phyloP scores from a whole-genome alignment of 257 asterid species.

The Plectranthus barbatus region DNA sequence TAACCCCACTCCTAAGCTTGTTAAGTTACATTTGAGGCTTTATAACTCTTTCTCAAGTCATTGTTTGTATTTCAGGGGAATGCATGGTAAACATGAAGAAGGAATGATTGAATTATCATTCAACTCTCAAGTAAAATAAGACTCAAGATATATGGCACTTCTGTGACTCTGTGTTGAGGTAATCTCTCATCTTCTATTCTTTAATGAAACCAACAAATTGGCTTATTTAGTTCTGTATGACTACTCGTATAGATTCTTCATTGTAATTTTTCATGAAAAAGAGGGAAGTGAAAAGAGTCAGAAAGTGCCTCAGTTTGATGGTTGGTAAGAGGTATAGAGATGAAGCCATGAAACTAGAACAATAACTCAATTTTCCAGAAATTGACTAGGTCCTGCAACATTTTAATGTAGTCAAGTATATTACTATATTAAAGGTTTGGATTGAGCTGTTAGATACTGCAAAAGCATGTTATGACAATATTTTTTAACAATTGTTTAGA shows the following conservation, averaged over 20 bases:
- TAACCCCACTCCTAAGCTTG: not conserved
- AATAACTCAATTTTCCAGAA: not conserved
- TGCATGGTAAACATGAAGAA: constrained; percentile 25
- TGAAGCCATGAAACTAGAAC: too few species aligned
- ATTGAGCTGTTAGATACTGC: too few species aligned
- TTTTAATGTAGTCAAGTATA: too few species aligned
- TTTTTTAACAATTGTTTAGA: too few species aligned
- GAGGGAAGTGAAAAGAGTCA: too few species aligned
- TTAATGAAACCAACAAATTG: not conserved
- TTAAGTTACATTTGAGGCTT: not conserved
- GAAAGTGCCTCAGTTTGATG: not conserved
- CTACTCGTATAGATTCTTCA: too few species aligned
- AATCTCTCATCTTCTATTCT: constrained; percentile 13
- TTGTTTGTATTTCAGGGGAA: constrained; percentile 28
- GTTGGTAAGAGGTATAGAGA: not conserved
- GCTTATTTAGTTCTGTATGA: not conserved
- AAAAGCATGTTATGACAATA: too few species aligned
- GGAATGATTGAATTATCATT: constrained; percentile 59
- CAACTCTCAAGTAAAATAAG: constrained; percentile 74
- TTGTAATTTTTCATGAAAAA: too few species aligned
- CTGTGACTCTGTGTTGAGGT: constrained; percentile 88
- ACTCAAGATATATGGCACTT: constrained; percentile 96
- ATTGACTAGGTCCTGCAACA: not conserved
- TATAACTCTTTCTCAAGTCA: not conserved
- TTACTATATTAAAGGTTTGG: too few species aligned